Conservation (phyloP, 1,139 yeast species). For the Kurtzmaniella quercitrusa region DNA sequence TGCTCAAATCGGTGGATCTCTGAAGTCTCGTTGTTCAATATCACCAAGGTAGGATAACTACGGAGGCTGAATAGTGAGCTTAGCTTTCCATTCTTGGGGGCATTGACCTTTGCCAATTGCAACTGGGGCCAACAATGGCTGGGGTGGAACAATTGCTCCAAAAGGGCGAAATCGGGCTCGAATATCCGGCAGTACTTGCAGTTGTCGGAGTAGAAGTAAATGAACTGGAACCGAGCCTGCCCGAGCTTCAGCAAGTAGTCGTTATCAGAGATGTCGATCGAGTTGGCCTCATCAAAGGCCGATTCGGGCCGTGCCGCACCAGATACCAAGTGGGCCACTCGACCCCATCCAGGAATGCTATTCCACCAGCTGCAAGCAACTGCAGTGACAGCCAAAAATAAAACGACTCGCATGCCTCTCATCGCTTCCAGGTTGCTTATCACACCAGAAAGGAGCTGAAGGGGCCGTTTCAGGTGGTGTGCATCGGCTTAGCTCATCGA, state of each 20-base stretch:
- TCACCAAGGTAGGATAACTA: slow-evolving; percentile 30
- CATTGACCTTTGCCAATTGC: slow-evolving; percentile 32
- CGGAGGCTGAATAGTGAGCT: slow-evolving; percentile 22
- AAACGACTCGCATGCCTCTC: slow-evolving; percentile 1
- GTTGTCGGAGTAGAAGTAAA: slow-evolving; percentile 36
- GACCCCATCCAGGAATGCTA: not conserved
- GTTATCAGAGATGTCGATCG: slow-evolving; percentile 16
- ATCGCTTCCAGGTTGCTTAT: not conserved
- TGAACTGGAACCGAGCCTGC: slow-evolving; percentile 29
- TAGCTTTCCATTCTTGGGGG: slow-evolving; percentile 18
- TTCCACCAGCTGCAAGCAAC: not conserved
- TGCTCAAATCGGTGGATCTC: slow-evolving; percentile 20
- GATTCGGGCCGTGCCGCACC: not conserved
- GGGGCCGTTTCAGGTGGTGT: no score
- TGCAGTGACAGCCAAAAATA: not conserved
- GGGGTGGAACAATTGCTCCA: slow-evolving; percentile 17
- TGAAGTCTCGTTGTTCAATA: slow-evolving; percentile 26
- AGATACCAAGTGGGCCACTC: not conserved
- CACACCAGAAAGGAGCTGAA: no score
- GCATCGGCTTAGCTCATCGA: no score
- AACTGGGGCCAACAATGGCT: slow-evolving; percentile 13
- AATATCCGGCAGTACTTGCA: slow-evolving; percentile 37
- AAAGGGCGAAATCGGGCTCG: slow-evolving; percentile 13
- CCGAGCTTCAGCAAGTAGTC: slow-evolving; percentile 16
- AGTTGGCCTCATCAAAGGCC: not conserved